Base-by-base conservation (phyloP, 1,284 basidiomycete species). In the Ceratobasidium sp. region DNA sequence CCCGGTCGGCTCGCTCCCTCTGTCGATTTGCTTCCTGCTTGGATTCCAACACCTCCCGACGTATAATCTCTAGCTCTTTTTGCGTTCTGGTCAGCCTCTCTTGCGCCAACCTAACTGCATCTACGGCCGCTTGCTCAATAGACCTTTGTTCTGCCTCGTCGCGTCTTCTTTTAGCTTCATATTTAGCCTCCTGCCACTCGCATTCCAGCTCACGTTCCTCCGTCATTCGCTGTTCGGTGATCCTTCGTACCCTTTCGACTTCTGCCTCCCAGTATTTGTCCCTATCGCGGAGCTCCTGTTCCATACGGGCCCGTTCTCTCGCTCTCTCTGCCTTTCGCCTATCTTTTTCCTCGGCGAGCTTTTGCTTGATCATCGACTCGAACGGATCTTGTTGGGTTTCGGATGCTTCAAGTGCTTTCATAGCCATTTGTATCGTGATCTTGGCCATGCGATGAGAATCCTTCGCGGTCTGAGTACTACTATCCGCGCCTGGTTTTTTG, bases 381-480 rank as follows among this genome's bases (percentile, higher is more conserved):
- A 67, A 6, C 64, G 36, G 26, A 48, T 43, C 52, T 30, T 32
- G 39, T 57, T 48, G 50, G 26, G 6, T 43, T 41, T 28, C 34
- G 14, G 48, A 32, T 23, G 50, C 16, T 6, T 67, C 64, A 34
- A 67, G 48, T 50, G 64, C 30, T 36, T 32, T 53, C 36, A 67
- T 67, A 30, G 64, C 64, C 64, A 67, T 67, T 57, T 55, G 23
- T 52, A 67, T 67, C 3, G 64, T 50, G 26, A 67, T 55, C 21
- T 45, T 55, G 1, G 64, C 64, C 64, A 55, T 67, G 21, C 64
- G 64, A 12, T 57, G 34, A 21, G 36, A 46, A 9, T 67, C 50
- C 12, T 34, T 50, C 23, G 50, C 21, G 9, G 5, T 23, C 23
- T 26, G n/a, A 14, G 12, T 10, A 14, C 28, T 23, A 28, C 28